A percentile compares a stretch with the other conserved stretches of the same genome.
phyloP scores from a whole-genome alignment of 2,329 filamentous ascomycete species.

The Fusarium musae region DNA sequence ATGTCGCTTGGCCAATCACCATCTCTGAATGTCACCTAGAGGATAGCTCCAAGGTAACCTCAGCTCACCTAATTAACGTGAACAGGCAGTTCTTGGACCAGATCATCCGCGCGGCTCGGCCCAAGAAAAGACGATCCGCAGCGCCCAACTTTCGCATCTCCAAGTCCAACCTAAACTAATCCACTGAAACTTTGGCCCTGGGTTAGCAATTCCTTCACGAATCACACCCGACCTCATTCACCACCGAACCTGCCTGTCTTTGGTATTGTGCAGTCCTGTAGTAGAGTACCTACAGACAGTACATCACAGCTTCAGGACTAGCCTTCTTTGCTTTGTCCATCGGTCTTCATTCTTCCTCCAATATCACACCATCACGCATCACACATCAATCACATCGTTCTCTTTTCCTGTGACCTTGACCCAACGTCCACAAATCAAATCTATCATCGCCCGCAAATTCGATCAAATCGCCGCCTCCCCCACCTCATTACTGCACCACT shows the following conservation, averaged over 20 bases:
- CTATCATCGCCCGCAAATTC: conserved; percentile 32
- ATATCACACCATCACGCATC: conserved; percentile 30
- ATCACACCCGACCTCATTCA: background rate
- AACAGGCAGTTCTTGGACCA: conserved; percentile 27
- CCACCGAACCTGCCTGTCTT: background rate
- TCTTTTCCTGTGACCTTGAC: conserved; percentile 13
- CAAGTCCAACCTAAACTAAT: conserved; percentile 34
- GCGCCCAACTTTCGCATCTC: conserved; percentile 36
- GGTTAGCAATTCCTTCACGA: conserved; percentile 25
- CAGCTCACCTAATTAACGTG: conserved; percentile 32
- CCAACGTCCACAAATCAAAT: conserved; percentile 39
- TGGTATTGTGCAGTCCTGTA: background rate
- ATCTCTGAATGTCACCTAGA: conserved; percentile 15
- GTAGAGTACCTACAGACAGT: background rate
- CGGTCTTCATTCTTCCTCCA: conserved; percentile 13
- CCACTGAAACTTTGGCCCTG: conserved; percentile 28
- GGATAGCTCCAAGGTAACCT: conserved; percentile 26
- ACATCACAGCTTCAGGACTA: conserved; percentile 10
- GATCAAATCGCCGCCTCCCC: conserved; percentile 43
- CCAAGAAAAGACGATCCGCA: conserved; percentile 39
- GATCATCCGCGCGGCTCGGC: conserved; percentile 41
- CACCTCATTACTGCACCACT: conserved; percentile 46
- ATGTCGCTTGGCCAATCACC: conserved; percentile 5
- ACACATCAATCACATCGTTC: background rate
- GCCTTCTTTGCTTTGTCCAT: conserved; percentile 16